Conservation (phyloP, 345 rosid genomes). For the Camelina hispida region DNA sequence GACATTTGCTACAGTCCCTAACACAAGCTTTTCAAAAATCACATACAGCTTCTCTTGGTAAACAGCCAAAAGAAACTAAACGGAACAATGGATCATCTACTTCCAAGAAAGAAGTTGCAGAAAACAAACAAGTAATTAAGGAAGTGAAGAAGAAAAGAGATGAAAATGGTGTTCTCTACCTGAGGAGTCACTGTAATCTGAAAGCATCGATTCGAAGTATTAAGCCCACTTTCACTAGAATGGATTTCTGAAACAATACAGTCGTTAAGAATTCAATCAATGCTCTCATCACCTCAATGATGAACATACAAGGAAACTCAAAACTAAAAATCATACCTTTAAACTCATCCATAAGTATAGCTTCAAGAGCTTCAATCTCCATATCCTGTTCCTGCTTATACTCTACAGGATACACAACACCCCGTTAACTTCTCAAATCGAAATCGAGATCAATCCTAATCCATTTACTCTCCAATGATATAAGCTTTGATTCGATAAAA, state of each 20-base stretch:
- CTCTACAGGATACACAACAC: conserved; percentile 51
- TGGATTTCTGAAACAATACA: conserved; percentile 68
- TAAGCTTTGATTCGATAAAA: conserved; percentile 1
- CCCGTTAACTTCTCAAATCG: not conserved
- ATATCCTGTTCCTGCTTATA: conserved; percentile 86
- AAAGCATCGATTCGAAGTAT: conserved; percentile 86
- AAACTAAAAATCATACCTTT: conserved; percentile 56
- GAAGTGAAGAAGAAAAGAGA: conserved; percentile 11
- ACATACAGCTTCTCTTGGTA: not conserved
- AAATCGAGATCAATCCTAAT: conserved; percentile 25
- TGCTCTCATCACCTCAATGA: conserved; percentile 30
- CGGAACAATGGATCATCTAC: conserved; percentile 8
- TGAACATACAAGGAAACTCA: not conserved
- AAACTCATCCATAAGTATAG: conserved; percentile 97
- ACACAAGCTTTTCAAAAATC: conserved; percentile 14
- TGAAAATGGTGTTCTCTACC: conserved; percentile 48
- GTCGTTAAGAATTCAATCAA: conserved; percentile 27
- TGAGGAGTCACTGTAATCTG: conserved; percentile 79
- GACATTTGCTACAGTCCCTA: conserved; percentile 1
- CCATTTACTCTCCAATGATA: conserved; percentile 10
- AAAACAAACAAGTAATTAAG: not conserved
- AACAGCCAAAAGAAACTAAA: not conserved
- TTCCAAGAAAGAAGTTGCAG: too few relatives aligned
- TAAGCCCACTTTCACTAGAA: conserved; percentile 87
- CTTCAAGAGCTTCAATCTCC: conserved; percentile 96